Percentiles rank a stretch among this genome's conserved stretches.
phyloP scores from a whole-genome alignment of 2,329 filamentous ascomycete genomes.

The Chaetomiaceae sp. region DNA sequence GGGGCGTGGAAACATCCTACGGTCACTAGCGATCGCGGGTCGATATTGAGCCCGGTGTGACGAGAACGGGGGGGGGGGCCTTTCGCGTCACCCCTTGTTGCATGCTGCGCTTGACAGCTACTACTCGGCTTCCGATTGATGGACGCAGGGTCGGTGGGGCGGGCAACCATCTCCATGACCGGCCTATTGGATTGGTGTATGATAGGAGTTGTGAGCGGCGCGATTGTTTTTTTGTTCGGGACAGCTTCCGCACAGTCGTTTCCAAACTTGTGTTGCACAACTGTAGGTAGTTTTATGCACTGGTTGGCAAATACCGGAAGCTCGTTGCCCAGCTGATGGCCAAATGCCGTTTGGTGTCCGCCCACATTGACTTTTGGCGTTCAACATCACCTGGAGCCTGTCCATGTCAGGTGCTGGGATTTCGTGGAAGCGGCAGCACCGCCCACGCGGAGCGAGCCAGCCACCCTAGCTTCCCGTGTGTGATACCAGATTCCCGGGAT shows the following conservation, averaged over 20 bases:
- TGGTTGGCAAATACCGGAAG: too few relatives aligned
- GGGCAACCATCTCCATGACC: background rate
- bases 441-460: background rate
- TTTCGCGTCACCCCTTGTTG: slow-evolving; percentile 2
- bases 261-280: background rate
- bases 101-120: slow-evolving; percentile 13
- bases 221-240: background rate
- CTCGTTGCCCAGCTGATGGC: background rate
- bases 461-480: background rate
- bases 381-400: background rate
- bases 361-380: too few relatives aligned
- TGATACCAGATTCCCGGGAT: slow-evolving; percentile 2
- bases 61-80: slow-evolving; percentile 6
- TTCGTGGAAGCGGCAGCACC: background rate
- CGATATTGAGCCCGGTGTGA: slow-evolving; percentile 21
- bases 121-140: slow-evolving; percentile 22
- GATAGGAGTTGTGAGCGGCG: background rate
- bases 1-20: slow-evolving; percentile 16
- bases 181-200: background rate
- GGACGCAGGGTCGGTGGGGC: slow-evolving; percentile 5
- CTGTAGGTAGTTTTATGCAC: too few relatives aligned
- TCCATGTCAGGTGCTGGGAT: background rate
- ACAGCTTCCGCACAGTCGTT: background rate
- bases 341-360: background rate
- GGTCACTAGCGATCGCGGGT: slow-evolving; percentile 18